A percentile compares a stretch with the other conserved stretches of the same genome.
Evolutionary conservation across 1,284 basidiomycete genomes (phyloP).

Genomic region (Cryptococcus sp.): DNA sequence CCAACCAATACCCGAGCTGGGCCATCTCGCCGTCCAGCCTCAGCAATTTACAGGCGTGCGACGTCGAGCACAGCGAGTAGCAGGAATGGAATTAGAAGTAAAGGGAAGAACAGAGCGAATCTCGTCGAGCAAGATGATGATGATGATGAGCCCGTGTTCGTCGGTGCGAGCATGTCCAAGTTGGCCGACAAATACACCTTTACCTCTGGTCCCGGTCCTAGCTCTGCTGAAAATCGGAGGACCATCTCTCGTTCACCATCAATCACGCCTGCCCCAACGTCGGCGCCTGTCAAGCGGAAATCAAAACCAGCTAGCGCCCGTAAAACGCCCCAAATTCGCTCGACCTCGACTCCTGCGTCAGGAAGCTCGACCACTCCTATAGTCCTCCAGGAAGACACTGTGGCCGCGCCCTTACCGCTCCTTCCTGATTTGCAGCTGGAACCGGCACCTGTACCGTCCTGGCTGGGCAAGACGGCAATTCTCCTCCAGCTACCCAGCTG

Average conservation of each 20-base stretch:
- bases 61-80: neutral
- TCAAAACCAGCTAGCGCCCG: too few relatives aligned
- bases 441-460: slow-evolving; percentile 31
- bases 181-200: slow-evolving; percentile 26
- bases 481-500: slow-evolving; percentile 30
- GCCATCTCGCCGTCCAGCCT: slow-evolving; percentile 2
- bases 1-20: slow-evolving; percentile 3
- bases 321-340: too few relatives aligned
- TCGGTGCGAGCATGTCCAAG: slow-evolving; percentile 14
- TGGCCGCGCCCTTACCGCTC: slow-evolving; percentile 8
- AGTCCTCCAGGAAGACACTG: too few relatives aligned
- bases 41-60: neutral
- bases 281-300: too few relatives aligned
- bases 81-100: neutral
- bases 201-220: slow-evolving; percentile 1
- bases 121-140: slow-evolving; percentile 10
- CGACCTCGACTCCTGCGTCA: too few relatives aligned
- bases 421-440: slow-evolving; percentile 12
- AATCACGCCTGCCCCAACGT: neutral
- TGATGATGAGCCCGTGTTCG: slow-evolving; percentile 28
- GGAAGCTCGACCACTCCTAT: too few relatives aligned
- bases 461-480: slow-evolving; percentile 37
- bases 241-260: neutral
- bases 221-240: neutral
- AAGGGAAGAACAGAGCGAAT: slow-evolving; percentile 4